Conservation (phyloP, 768 basidiomycete genomes). For the Phanerodontia chrysosporium region DNA sequence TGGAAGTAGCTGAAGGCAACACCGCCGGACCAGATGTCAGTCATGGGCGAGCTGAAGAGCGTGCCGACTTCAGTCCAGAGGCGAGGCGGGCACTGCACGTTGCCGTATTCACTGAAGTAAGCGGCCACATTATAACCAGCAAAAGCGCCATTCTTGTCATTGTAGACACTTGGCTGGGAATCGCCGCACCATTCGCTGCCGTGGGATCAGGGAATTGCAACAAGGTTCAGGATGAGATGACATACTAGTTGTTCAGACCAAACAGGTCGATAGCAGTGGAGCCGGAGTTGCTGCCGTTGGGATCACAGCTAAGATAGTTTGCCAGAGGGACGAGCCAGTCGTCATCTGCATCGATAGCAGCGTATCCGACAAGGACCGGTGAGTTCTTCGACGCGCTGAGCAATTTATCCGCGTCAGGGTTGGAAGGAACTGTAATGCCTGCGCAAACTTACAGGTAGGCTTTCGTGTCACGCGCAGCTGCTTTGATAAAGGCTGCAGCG, state of each 20-base stretch:
- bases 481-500: slow-evolving; percentile 80
- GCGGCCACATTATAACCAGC: slow-evolving; percentile 71
- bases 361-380: slow-evolving; percentile 73
- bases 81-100: slow-evolving; percentile 56
- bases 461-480: slow-evolving; percentile 84
- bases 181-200: slow-evolving; percentile 80
- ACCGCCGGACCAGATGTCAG: slow-evolving; percentile 82
- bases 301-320: slow-evolving; percentile 76
- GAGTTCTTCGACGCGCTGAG: slow-evolving; percentile 60
- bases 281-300: slow-evolving; percentile 46
- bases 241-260: slow-evolving; percentile 85
- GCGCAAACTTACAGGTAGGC: slow-evolving; percentile 64
- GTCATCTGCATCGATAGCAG: slow-evolving; percentile 72
- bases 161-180: slow-evolving; percentile 53
- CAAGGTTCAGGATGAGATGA: background rate
- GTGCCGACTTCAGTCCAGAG: slow-evolving; percentile 78
- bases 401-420: too few species aligned
- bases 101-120: slow-evolving; percentile 90
- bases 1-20: slow-evolving; percentile 91
- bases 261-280: slow-evolving; percentile 75
- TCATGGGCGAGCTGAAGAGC: slow-evolving; percentile 70
- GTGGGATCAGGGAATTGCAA: slow-evolving; percentile 5
- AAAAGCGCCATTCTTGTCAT: slow-evolving; percentile 48
- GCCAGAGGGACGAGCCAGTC: slow-evolving; percentile 65
- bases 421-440: too few species aligned